Conservation (phyloP, 1,284 basidiomycete genomes). For the Leucoagaricus sp. region DNA sequence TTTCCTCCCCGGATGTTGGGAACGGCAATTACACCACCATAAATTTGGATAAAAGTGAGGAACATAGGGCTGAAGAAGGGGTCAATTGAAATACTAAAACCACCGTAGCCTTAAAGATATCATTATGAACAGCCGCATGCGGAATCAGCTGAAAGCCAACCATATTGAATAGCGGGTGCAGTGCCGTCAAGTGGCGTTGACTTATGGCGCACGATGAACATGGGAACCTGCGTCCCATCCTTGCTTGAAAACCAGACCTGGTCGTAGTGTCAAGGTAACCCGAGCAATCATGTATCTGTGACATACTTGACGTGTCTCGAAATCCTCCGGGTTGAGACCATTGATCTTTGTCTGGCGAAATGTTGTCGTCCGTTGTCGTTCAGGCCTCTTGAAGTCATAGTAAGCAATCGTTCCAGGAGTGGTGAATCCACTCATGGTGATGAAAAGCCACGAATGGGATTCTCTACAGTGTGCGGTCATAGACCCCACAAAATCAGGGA, state of each 20-base stretch:
- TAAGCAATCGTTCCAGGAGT: constrained; percentile 70
- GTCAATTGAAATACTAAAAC: constrained; percentile 73
- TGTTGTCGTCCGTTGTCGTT: constrained; percentile 55
- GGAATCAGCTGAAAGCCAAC: constrained; percentile 33
- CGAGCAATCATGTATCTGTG: background rate
- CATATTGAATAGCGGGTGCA: constrained; percentile 80
- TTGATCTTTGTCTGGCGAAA: constrained; percentile 64
- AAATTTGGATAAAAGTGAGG: constrained; percentile 77
- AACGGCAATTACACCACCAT: constrained; percentile 74
- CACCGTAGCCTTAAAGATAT: constrained; percentile 62
- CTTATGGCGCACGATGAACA: constrained; percentile 85
- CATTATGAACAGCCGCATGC: constrained; percentile 1
- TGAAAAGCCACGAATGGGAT: constrained; percentile 68
- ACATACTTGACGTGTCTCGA: constrained; percentile 65
- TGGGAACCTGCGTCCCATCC: constrained; percentile 83
- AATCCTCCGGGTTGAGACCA: constrained; percentile 73
- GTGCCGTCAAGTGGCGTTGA: constrained; percentile 73
- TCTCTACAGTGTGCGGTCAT: constrained; percentile 56
- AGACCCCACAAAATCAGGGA: constrained; percentile 72
- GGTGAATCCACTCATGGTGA: constrained; percentile 70
- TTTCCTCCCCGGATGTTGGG: constrained; percentile 82
- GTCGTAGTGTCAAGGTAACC: constrained; percentile 1
- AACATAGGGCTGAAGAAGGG: constrained; percentile 76
- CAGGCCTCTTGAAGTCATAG: constrained; percentile 56
- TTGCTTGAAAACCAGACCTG: constrained; percentile 78